A percentile compares a stretch with the other conserved stretches of the same genome.
These are phyloP conservation scores for Ophiosphaerella narmari DNA, from an alignment of 2,329 filamentous ascomycete genomes.

Conservation along the genomic window DNA sequence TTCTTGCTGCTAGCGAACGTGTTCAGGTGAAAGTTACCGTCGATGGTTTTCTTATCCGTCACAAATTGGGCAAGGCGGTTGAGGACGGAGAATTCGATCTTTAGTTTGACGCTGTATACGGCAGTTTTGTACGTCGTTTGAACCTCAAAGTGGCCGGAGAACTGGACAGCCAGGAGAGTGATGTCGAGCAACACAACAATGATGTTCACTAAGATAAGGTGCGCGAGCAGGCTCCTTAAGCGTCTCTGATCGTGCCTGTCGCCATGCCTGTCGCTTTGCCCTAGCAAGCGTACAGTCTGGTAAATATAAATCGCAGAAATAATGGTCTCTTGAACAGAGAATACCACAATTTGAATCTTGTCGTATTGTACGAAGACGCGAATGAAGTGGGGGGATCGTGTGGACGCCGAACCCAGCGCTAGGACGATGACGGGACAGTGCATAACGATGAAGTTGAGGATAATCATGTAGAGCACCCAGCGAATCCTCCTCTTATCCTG, in stretches of 20 bases:
- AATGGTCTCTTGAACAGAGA: slow-evolving; percentile 40
- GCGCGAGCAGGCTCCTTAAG: not conserved
- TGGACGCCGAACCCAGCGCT: slow-evolving; percentile 55
- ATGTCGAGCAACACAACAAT: slow-evolving; percentile 47
- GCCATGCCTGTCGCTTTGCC: slow-evolving; percentile 6
- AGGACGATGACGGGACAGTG: slow-evolving; percentile 49
- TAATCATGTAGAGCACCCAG: slow-evolving; percentile 60
- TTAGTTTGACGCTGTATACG: slow-evolving; percentile 52
- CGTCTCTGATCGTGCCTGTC: slow-evolving; percentile 13
- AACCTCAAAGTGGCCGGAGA: slow-evolving; percentile 44
- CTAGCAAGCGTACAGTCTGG: slow-evolving; percentile 11
- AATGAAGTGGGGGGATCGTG: slow-evolving; percentile 32
- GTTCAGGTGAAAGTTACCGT: too few relatives aligned
- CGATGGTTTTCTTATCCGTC: too few relatives aligned
- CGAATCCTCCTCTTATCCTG: slow-evolving; percentile 43
- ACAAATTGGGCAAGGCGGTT: slow-evolving; percentile 30
- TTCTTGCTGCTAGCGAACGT: too few relatives aligned
- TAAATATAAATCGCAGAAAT: slow-evolving; percentile 25
- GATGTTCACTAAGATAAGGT: slow-evolving; percentile 44
- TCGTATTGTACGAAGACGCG: slow-evolving; percentile 41
- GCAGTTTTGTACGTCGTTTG: slow-evolving; percentile 47
- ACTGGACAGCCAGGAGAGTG: slow-evolving; percentile 45
- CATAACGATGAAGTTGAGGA: slow-evolving; percentile 53
- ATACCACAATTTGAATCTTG: slow-evolving; percentile 44
- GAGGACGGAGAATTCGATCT: slow-evolving; percentile 59